These are phyloP conservation scores for Macrocybe gigantea DNA, from an alignment of 768 basidiomycete genomes.

Conservation along the genomic window DNA sequence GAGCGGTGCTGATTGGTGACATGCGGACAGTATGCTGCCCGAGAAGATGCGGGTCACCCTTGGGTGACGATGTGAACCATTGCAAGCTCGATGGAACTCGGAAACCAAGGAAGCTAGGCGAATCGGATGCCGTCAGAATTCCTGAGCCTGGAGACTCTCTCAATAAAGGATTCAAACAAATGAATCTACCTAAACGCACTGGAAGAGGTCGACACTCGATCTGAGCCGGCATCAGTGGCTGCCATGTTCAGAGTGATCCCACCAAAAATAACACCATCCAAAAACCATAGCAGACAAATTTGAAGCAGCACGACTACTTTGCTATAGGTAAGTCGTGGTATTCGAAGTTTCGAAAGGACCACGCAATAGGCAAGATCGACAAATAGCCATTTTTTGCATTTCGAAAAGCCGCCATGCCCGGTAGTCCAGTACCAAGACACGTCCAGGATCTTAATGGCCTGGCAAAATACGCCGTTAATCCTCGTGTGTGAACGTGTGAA, in stretches of 20 bases:
- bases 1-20: conserved; percentile 91
- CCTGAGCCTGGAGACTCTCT: conserved; percentile 19
- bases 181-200: background rate
- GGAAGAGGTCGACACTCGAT: background rate
- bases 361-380: conserved; percentile 59
- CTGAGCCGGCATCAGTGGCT: conserved; percentile 1
- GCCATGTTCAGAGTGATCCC: conserved; percentile 50
- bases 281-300: conserved; percentile 51
- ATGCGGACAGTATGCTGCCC: conserved; percentile 91
- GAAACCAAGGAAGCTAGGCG: conserved; percentile 43
- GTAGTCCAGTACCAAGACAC: conserved; percentile 51
- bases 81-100: conserved; percentile 47
- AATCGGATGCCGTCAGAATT: conserved; percentile 35
- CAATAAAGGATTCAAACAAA: background rate
- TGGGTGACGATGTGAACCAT: conserved; percentile 34
- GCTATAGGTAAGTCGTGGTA: conserved; percentile 68
- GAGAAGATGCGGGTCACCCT: conserved; percentile 55
- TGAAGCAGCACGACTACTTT: conserved; percentile 59
- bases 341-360: conserved; percentile 56
- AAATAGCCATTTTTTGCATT: conserved; percentile 68
- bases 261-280: conserved; percentile 70
- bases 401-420: conserved; percentile 31
- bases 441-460: conserved; percentile 79
- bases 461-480: conserved; percentile 5
- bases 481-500: background rate